Base-by-base conservation (phyloP, 169 alveolate genomes). In the Plasmodium fragile region DNA sequence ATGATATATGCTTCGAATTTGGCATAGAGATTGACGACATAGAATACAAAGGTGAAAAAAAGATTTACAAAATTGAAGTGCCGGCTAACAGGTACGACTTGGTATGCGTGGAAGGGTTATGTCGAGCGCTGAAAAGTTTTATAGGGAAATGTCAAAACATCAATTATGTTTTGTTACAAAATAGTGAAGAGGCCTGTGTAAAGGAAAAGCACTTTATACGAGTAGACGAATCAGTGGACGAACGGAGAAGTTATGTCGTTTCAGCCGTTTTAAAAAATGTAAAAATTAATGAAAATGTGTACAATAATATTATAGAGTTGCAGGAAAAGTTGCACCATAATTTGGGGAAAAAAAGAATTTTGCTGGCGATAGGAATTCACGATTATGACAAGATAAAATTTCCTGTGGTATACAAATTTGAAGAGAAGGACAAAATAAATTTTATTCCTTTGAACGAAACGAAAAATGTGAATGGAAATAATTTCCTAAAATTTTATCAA, bases 321-420 rank as follows among this genome's bases (percentile, higher is more conserved):
- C 99, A 99, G 93, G 99, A 98, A 92, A 99, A 99, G 95, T 97
- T 99, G 53, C 99, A 99, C 94, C 99, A 98, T 92, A 99, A 99
- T 95, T 97, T 99, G 45, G 98, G 99, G 96, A 95, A 99, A 85
- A 97, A 97, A 73, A 96, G 99, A 94, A 95, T 98, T 41, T 92
- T 98, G 30, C 99, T 97, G 28, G 98, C 99, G 34, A 98, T 99
- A 81, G 99, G 99, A 30, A 98, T 99, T 34, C 99, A 99, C 95
- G 99, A 99, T 94, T 96, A 97, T 92, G 99, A 98, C 92, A 97
- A 97, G 52, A 94, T 98, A 16, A 85, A 95, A 77, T 99, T 99
- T 11, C 99, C 99, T 22, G 96, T 99, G 84, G 73, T 85, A 32
- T 99, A 98, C 94, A 97, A 97, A 89, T 99, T 99, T 32, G 96